Conservation (phyloP, 805 yeast genomes). For the Lipomyces sp. region DNA sequence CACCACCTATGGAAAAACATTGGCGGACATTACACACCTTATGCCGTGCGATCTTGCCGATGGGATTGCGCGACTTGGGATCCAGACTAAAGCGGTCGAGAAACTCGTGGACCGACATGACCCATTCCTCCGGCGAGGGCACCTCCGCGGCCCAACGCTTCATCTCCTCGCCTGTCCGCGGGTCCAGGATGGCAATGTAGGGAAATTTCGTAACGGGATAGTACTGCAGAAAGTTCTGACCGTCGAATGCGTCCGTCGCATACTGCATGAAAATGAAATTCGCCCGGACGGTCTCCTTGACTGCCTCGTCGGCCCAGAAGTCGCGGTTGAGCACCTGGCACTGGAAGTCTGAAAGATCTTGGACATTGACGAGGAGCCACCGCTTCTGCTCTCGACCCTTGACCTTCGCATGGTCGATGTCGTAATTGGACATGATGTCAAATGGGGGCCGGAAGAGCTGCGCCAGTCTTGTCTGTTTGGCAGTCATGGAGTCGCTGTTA, state of each 20-base stretch:
- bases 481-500: conserved; percentile 8
- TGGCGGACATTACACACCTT: conserved; percentile 38
- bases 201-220: conserved; percentile 71
- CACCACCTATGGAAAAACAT: background rate
- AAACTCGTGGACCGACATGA: conserved; percentile 55
- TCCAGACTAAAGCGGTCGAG: conserved; percentile 61
- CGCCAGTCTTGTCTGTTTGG: conserved; percentile 69
- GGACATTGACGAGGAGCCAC: conserved; percentile 87
- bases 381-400: conserved; percentile 61
- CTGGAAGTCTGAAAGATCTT: conserved; percentile 76
- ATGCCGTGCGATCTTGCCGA: conserved; percentile 44
- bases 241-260: conserved; percentile 71
- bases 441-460: conserved; percentile 89
- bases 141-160: conserved; percentile 60
- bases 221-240: conserved; percentile 64
- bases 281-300: conserved; percentile 61
- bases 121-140: conserved; percentile 26
- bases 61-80: conserved; percentile 62
- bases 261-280: conserved; percentile 84
- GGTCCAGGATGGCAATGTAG: conserved; percentile 88
- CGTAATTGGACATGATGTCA: conserved; percentile 69
- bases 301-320: conserved; percentile 71
- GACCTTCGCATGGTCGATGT: conserved; percentile 68
- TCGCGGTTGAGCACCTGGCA: conserved; percentile 92
- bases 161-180: conserved; percentile 90